Base-by-base conservation (phyloP, 257 asterid species). In the Oldenlandia corymbosa region DNA sequence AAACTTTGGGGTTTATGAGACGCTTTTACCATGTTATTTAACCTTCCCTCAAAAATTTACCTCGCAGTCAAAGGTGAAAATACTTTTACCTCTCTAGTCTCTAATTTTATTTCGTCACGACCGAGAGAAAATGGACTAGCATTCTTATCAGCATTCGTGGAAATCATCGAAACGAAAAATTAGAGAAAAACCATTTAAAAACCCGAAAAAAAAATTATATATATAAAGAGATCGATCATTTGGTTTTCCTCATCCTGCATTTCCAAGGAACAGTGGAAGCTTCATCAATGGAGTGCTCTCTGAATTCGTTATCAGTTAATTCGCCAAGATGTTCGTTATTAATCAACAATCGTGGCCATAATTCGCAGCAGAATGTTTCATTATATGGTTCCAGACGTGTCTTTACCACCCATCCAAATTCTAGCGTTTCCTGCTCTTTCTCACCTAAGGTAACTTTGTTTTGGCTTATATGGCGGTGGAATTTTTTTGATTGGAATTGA, bases 281-380 rank as follows among this genome's bases (percentile, higher is more conserved):
- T 16, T 10, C 60, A 54, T 11, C 28, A 54, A 54, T 54, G 60
- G 60, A 30, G 17, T 28, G 60, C 60, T 54, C 41, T 28, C 41
- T 54, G 41, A 54, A 54, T 27, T 28, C 60, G 11, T 36, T 54
- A 8, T 27, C 20, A 54, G 20, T 30, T 30, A 5, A 20, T 18
- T 9, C 26, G 53, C 53, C 26, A 23, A n/a, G 60, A 41, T 28
- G 21, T 6, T 28, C 39, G 1, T 28, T 10, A 24, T 27, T 54
- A n/a, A n/a, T n/a, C n/a, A n/a, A n/a, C 24, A 30, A 17, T 30
- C 41, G 60, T 7, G 12, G 60, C 30, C 41, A 54, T 36, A 16
- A 54, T 30, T 54, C 30, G 41, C 26, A 36, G 18, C 11, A 13
- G 47, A 42, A 42, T 42, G 18, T 3, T 30, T 14, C 41, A 28